Evolutionary conservation across 2,329 filamentous ascomycete genomes (phyloP).

Genomic region (Berkeleyomyces basicola): DNA sequence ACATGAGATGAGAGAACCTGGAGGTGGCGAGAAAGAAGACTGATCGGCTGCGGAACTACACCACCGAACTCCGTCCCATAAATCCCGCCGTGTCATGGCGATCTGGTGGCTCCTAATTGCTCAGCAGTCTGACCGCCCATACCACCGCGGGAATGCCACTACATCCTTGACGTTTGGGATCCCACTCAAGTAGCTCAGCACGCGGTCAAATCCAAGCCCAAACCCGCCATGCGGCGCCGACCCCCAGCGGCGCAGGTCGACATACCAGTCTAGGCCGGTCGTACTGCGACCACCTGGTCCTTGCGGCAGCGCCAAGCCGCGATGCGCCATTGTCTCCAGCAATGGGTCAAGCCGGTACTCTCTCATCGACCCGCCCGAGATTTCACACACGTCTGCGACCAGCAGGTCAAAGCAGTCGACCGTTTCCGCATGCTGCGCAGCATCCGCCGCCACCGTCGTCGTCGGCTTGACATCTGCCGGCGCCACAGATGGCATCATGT

Average conservation of each 20-base stretch:
- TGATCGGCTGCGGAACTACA: too few species aligned
- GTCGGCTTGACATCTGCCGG: neutral
- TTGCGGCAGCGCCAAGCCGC: conserved; percentile 39
- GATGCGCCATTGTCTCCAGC: conserved; percentile 50
- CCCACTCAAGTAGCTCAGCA: conserved; percentile 69
- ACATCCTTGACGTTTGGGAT: conserved; percentile 71
- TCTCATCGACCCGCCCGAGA: conserved; percentile 78
- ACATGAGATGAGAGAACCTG: too few species aligned
- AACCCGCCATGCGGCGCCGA: conserved; percentile 84
- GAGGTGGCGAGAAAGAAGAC: too few species aligned
- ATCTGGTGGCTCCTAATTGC: neutral
- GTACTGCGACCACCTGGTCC: conserved; percentile 12
- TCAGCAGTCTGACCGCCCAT: conserved; percentile 44
- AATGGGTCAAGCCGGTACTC: conserved; percentile 59
- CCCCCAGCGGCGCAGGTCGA: conserved; percentile 79
- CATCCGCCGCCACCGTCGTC: neutral
- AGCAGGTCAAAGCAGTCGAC: conserved; percentile 85
- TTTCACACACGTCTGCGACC: conserved; percentile 70
- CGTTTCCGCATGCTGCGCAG: conserved; percentile 28
- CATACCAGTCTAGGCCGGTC: conserved; percentile 57
- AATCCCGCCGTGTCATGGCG: too few species aligned
- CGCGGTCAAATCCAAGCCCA: conserved; percentile 74
- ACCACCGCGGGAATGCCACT: conserved; percentile 68
- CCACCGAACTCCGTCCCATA: too few species aligned
- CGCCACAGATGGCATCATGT: conserved; percentile 26